A percentile compares a stretch with the other conserved stretches of the same genome.
phyloP scores from a whole-genome alignment of 1,139 yeast genomes.

The Tardiomyces depauwii region DNA sequence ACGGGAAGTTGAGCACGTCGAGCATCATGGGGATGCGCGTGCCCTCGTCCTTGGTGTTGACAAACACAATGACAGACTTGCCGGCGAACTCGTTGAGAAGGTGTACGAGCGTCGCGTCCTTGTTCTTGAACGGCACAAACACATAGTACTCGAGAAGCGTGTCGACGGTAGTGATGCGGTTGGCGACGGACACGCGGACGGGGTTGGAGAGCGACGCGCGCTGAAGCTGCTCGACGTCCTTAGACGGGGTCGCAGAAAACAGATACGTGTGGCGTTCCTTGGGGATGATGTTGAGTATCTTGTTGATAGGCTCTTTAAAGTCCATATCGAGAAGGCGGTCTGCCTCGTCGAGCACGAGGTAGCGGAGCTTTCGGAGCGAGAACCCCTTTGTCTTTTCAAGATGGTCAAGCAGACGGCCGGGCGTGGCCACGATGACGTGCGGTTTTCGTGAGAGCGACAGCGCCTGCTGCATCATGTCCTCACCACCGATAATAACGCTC shows the following conservation, averaged over 20 bases:
- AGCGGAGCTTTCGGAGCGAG: conserved; percentile 65
- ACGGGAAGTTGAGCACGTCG: conserved; percentile 72
- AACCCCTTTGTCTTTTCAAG: conserved; percentile 92
- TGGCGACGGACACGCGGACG: conserved; percentile 81
- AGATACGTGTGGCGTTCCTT: conserved; percentile 72
- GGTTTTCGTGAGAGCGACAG: conserved; percentile 89
- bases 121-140: conserved; percentile 87
- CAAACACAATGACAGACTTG: conserved; percentile 78
- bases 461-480: conserved; percentile 98
- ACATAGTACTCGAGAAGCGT: conserved; percentile 80
- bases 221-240: conserved; percentile 87
- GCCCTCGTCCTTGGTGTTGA: conserved; percentile 92
- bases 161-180: conserved; percentile 86
- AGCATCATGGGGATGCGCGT: conserved; percentile 80
- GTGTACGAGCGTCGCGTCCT: conserved; percentile 78
- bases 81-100: conserved; percentile 76
- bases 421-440: conserved; percentile 90
- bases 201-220: conserved; percentile 87
- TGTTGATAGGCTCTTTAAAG: conserved; percentile 89
- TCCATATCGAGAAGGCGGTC: conserved; percentile 94
- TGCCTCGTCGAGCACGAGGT: conserved; percentile 92
- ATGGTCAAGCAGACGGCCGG: conserved; percentile 94
- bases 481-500: conserved; percentile 90
- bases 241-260: conserved; percentile 94
- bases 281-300: conserved; percentile 80